These are phyloP conservation scores for Jamesozyma spencerorum DNA, from an alignment of 805 yeast genomes.

Conservation along the genomic window DNA sequence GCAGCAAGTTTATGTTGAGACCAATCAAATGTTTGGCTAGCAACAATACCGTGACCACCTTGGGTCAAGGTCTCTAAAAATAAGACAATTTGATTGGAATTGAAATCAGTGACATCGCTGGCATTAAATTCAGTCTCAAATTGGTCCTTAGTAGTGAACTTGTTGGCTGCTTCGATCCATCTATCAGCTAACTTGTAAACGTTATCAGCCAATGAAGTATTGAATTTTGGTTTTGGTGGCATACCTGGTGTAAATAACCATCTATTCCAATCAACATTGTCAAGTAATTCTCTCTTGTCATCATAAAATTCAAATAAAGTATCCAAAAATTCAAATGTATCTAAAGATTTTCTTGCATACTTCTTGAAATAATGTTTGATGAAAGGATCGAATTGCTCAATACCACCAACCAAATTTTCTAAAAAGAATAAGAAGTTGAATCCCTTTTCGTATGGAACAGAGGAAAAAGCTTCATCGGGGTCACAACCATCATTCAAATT, in stretches of 20 bases:
- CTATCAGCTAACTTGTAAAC: constrained; percentile 55
- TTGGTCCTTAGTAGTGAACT: constrained; percentile 7
- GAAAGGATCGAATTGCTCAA: constrained; percentile 61
- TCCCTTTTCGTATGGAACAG: constrained; percentile 90
- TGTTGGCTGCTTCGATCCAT: constrained; percentile 44
- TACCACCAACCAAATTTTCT: constrained; percentile 61
- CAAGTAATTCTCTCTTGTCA: constrained; percentile 43
- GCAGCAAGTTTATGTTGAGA: constrained; percentile 28
- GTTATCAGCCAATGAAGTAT: constrained; percentile 66
- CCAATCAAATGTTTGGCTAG: constrained; percentile 28
- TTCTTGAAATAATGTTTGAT: constrained; percentile 67
- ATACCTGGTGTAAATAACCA: constrained; percentile 80
- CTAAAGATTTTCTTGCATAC: constrained; percentile 63
- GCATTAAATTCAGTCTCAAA: constrained; percentile 33
- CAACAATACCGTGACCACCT: constrained; percentile 17
- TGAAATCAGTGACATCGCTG: constrained; percentile 47
- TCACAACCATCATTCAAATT: constrained; percentile 60
- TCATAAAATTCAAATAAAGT: constrained; percentile 57
- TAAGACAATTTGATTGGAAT: constrained; percentile 70
- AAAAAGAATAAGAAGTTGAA: constrained; percentile 66
- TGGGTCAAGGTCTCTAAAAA: constrained; percentile 63
- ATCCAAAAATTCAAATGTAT: constrained; percentile 73
- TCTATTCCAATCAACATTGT: constrained; percentile 70
- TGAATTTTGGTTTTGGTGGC: constrained; percentile 81
- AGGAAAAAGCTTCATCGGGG: constrained; percentile 83